These are phyloP conservation scores for Oryza longistaminata DNA, from an alignment of 176 grass and related monocot genomes.

Conservation along the genomic window DNA sequence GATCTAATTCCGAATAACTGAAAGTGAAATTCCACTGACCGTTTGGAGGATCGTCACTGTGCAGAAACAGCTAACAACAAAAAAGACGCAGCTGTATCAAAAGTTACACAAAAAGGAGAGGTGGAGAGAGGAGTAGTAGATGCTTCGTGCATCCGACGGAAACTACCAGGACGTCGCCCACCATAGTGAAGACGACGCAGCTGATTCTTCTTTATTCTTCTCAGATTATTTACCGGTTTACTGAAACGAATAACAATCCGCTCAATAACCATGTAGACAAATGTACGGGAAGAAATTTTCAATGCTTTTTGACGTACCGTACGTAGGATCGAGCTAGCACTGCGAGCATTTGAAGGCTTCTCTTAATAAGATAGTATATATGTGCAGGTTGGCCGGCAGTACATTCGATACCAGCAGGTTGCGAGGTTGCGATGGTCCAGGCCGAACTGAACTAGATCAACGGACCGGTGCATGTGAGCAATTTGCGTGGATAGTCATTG, in stretches of 20 bases:
- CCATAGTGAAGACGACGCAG: background rate
- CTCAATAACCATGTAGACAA: background rate
- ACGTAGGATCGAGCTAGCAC: background rate
- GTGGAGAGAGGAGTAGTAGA: background rate
- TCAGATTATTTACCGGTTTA: no score
- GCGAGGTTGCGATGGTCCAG: background rate
- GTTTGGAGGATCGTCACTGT: background rate
- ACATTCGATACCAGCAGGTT: background rate
- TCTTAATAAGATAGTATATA: background rate
- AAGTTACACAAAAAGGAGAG: background rate
- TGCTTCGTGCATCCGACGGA: background rate
- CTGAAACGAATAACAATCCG: no score
- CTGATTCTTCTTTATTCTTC: background rate
- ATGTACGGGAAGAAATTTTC: background rate
- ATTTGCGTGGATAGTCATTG: background rate
- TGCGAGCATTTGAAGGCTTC: background rate
- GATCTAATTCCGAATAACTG: background rate
- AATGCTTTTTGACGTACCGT: background rate
- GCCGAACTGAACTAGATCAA: background rate
- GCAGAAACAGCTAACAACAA: background rate
- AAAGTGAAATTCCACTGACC: background rate
- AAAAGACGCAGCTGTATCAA: background rate
- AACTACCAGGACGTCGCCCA: background rate
- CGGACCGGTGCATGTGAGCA: background rate
- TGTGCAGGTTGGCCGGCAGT: background rate